Evolutionary conservation across 495 filamentous ascomycete species (phyloP).

Genomic region (Neurospora sp.): DNA sequence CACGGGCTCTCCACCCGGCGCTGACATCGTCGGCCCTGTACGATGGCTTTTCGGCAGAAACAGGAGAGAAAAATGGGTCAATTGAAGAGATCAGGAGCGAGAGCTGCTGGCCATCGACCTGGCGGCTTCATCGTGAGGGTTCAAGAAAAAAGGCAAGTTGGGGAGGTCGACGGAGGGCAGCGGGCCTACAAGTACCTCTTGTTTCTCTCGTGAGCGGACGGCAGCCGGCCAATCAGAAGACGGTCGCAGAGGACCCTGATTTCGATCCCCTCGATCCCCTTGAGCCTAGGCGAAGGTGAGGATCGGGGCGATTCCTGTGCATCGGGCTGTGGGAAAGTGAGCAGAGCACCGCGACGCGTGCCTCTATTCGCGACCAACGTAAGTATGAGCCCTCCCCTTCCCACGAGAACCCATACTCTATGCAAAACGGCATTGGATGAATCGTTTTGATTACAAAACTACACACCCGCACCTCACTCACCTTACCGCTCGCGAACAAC

Average conservation of each 20-base stretch:
- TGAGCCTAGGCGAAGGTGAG: neutral
- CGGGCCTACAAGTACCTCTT: neutral
- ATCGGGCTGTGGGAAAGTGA: conserved; percentile 9
- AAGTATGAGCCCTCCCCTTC: neutral
- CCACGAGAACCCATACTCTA: neutral
- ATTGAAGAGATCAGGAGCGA: conserved; percentile 1
- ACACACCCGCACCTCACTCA: neutral
- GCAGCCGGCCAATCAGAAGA: conserved; percentile 1
- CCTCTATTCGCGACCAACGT: neutral
- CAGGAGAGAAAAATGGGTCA: neutral
- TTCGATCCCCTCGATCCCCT: conserved; percentile 15
- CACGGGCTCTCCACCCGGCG: neutral
- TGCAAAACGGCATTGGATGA: neutral
- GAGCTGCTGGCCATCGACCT: neutral
- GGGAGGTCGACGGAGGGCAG: neutral
- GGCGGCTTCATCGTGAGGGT: neutral
- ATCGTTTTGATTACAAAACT: neutral
- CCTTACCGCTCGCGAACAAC: neutral
- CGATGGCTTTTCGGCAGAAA: neutral
- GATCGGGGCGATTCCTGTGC: conserved; percentile 19
- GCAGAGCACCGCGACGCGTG: neutral
- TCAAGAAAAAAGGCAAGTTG: no score
- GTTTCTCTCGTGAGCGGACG: neutral
- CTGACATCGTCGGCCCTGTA: neutral
- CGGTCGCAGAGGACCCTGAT: conserved; percentile 13